Evolutionary conservation across 768 basidiomycete species (phyloP).

Genomic region (Cystoderma amianthinum): DNA sequence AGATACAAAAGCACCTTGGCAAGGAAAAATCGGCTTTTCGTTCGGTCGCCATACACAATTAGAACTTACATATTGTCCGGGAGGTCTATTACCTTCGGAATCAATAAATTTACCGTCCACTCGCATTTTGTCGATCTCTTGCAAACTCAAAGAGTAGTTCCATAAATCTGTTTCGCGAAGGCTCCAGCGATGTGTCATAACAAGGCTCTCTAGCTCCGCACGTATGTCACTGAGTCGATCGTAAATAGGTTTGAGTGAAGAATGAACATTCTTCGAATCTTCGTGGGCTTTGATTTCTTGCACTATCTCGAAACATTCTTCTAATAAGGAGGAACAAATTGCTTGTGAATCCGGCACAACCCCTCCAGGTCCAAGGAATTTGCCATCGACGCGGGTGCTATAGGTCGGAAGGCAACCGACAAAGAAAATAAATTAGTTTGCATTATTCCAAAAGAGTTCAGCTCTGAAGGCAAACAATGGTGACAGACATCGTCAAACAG

Average conservation of each 20-base stretch:
- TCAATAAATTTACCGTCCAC: conserved; percentile 97
- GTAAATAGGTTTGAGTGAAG: conserved; percentile 85
- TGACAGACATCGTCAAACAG: conserved; percentile 24
- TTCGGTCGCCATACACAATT: not conserved
- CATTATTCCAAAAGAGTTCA: conserved; percentile 8
- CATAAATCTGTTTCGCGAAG: conserved; percentile 89
- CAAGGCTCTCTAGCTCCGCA: conserved; percentile 83
- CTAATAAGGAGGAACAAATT: conserved; percentile 83
- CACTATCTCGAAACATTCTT: conserved; percentile 92
- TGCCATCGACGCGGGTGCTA: conserved; percentile 91
- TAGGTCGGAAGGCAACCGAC: not conserved
- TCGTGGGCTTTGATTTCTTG: conserved; percentile 95
- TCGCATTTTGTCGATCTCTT: conserved; percentile 96
- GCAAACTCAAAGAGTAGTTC: conserved; percentile 89
- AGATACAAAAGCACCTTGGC: conserved; percentile 93
- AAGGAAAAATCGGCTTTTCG: too few species aligned
- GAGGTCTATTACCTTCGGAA: conserved; percentile 82
- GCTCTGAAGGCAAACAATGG: conserved; percentile 14
- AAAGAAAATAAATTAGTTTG: conserved; percentile 7
- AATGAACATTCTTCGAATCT: conserved; percentile 81
- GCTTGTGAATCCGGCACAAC: conserved; percentile 90
- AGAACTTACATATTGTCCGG: conserved; percentile 85
- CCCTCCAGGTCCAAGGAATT: conserved; percentile 89
- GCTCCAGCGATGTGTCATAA: conserved; percentile 95
- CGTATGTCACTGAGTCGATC: conserved; percentile 86